Conservation (phyloP, 2,329 filamentous ascomycete genomes). For the Xylariaceae sp. region DNA sequence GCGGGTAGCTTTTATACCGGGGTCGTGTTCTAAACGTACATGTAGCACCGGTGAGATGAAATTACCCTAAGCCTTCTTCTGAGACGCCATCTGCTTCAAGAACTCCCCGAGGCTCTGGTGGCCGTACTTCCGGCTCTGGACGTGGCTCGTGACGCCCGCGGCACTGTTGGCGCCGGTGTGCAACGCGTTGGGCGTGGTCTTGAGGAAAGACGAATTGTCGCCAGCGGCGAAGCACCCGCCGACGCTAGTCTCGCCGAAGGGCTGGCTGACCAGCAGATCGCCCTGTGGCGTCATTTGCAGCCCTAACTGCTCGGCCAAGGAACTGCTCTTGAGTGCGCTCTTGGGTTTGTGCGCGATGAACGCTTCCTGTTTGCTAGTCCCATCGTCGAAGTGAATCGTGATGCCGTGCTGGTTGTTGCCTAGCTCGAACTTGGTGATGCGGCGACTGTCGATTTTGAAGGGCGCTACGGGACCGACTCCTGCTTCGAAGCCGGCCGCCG, state of each 20-base stretch:
- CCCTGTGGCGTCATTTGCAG: neutral
- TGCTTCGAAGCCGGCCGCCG: conserved; percentile 1
- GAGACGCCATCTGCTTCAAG: no score
- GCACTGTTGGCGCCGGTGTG: conserved; percentile 1
- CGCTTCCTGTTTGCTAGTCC: conserved; percentile 30
- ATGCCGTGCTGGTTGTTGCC: neutral
- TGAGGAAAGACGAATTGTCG: conserved; percentile 1
- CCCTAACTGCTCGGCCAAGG: neutral
- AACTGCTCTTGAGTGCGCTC: neutral
- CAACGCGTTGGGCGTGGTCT: conserved; percentile 4
- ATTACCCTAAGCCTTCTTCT: no score
- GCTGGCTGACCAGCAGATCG: neutral
- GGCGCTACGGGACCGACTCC: conserved; percentile 32
- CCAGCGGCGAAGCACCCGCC: conserved; percentile 1
- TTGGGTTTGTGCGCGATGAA: conserved; percentile 38
- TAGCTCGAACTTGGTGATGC: conserved; percentile 5
- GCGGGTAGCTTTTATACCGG: no score
- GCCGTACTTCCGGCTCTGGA: no score
- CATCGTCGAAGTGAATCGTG: conserved; percentile 28
- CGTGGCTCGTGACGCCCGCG: conserved; percentile 5
- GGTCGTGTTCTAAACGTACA: no score
- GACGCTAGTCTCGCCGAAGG: conserved; percentile 4
- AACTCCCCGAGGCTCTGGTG: no score
- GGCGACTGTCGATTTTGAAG: conserved; percentile 15
- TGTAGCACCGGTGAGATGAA: no score